Evolutionary conservation across 2,329 filamentous ascomycete genomes (phyloP), one percentile per base, ranked within the genome.

Genomic region (Colletotrichum zoysiae): DNA sequence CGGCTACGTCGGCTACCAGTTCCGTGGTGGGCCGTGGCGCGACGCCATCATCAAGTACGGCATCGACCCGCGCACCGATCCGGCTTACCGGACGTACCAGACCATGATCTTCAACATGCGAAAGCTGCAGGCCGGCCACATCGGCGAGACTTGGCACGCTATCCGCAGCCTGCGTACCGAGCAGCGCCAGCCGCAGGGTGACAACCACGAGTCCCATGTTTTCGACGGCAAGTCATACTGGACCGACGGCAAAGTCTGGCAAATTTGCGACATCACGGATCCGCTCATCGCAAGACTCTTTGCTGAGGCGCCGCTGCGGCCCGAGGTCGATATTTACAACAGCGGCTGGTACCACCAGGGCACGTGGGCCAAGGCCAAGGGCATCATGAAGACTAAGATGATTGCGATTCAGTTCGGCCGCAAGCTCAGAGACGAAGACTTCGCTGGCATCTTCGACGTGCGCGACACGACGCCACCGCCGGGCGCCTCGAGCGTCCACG

Each of bases 231-330:
- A 90, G 71, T 88, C 87, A 2, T 89, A 95, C 66, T 89, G 90
- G 20, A 88, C 89, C 1, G 95, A 97, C 77, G 95, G 95, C 50
- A 96, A 96, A 77, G 91, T 96, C 61, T 99, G 95, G 92, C 96
- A 98, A 84, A 88, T 97, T 35, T 97, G 95, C 82, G 96, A 99
- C 80, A 92, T 98, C 66, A 92, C 90, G 0, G 95, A 98, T 77
- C 93, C 94, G 0, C 78, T 95, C 1, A 85, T 98, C 1, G 83
- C 85, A 0, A 81, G 85, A 14, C 83, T 98, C 3, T 86, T 97
- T 50, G 87, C 90, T 26, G 88, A 89, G 0, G 85, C 90, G 0
- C 85, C 89, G 6, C 82, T 92, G 30, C 87, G 90, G 5, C 78
- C 83, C 0, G 82, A 84, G 12, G 93, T 89, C 80, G 90, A 93